These are phyloP conservation scores for Microstegium vimineum DNA, from an alignment of 176 grass and related monocot species.

Conservation along the genomic window DNA sequence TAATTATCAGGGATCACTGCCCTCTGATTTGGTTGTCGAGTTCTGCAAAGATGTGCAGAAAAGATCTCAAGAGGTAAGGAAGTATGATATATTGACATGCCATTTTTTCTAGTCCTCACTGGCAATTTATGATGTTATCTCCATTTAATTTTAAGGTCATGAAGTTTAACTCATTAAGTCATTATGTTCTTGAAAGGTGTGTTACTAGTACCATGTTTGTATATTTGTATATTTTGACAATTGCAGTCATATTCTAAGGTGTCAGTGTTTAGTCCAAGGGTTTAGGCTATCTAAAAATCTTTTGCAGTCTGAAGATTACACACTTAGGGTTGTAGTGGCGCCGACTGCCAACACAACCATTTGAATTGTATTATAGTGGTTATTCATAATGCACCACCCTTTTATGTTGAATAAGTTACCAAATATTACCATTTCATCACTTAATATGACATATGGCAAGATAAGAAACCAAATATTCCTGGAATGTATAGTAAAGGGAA, in stretches of 20 bases:
- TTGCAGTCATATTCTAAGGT: neutral
- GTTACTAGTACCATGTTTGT: neutral
- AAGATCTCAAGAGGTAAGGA: constrained; percentile 66
- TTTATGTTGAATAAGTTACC: neutral
- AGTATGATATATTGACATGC: neutral
- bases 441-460: neutral
- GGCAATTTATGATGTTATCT: neutral
- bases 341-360: neutral
- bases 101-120: constrained; percentile 18
- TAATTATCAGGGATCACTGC: constrained; percentile 38
- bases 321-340: neutral
- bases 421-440: neutral
- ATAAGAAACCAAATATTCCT: neutral
- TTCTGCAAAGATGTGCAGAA: constrained; percentile 97
- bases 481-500: neutral
- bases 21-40: constrained; percentile 59
- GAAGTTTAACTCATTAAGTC: neutral
- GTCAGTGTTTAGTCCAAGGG: neutral
- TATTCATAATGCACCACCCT: neutral
- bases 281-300: neutral
- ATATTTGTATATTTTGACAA: neutral
- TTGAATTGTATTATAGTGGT: neutral
- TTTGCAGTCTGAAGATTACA: neutral
- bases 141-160: neutral
- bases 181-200: constrained; percentile 1